Percentiles rank a stretch among this genome's conserved stretches.
Conservation (phyloP, 495 filamentous ascomycete genomes). For the Daldinia bambusicola region DNA sequence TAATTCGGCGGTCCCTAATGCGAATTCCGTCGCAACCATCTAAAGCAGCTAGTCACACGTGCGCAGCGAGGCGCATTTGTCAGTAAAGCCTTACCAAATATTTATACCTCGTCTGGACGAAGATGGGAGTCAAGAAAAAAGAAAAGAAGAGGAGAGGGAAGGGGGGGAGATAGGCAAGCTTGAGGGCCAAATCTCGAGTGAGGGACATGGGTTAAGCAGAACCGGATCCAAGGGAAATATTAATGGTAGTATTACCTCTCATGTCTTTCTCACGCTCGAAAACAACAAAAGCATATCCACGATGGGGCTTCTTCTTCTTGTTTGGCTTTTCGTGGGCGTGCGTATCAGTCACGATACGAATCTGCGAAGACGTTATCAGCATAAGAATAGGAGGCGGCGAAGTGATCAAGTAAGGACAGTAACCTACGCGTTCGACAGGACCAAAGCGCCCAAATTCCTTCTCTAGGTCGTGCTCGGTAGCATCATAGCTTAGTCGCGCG, state of each 20-base stretch:
- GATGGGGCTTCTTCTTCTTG: slow-evolving; percentile 82
- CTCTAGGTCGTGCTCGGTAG: slow-evolving; percentile 88
- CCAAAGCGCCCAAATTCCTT: slow-evolving; percentile 95
- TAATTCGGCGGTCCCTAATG: slow-evolving; percentile 89
- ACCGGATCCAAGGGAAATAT: slow-evolving; percentile 54
- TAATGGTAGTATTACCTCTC: slow-evolving; percentile 82
- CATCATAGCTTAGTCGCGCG: slow-evolving; percentile 86
- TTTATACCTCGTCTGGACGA: slow-evolving; percentile 51
- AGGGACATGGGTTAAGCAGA: slow-evolving; percentile 46
- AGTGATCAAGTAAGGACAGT: slow-evolving; percentile 6
- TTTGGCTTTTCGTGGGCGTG: slow-evolving; percentile 74
- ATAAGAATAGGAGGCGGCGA: slow-evolving; percentile 2
- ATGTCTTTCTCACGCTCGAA: slow-evolving; percentile 98
- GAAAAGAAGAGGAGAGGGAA: not conserved
- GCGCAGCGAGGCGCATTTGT: slow-evolving; percentile 66
- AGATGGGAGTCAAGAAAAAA: slow-evolving; percentile 27
- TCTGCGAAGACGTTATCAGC: slow-evolving; percentile 62
- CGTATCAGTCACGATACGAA: slow-evolving; percentile 81
- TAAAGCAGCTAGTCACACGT: slow-evolving; percentile 65
- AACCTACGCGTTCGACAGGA: slow-evolving; percentile 86
- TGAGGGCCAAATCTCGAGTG: slow-evolving; percentile 63
- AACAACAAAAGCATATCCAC: slow-evolving; percentile 96
- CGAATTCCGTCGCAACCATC: slow-evolving; percentile 81
- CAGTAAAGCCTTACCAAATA: slow-evolving; percentile 64
- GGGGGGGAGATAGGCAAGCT: slow-evolving; percentile 59